phyloP scores from a whole-genome alignment of 2,329 filamentous ascomycete species.

The Stagonosporopsis tanaceti region DNA sequence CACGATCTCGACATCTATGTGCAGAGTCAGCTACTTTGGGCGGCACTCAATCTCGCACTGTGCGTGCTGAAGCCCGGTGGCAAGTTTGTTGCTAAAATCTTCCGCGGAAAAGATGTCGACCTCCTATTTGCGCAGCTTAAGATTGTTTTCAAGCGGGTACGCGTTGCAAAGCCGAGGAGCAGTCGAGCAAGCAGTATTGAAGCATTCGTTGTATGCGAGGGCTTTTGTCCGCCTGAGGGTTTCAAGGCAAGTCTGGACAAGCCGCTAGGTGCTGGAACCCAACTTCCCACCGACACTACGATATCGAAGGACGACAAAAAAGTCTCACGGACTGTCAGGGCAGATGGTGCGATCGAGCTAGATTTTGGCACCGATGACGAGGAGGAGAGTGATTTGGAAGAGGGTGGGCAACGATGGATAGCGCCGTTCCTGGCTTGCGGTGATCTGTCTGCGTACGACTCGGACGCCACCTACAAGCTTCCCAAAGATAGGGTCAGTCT shows the following conservation, averaged over 20 bases:
- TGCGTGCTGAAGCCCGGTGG: slow-evolving; percentile 92
- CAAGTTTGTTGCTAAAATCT: slow-evolving; percentile 98
- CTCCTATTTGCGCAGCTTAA: slow-evolving; percentile 92
- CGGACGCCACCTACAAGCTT: slow-evolving; percentile 90
- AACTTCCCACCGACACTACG: slow-evolving; percentile 53
- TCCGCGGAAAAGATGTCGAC: slow-evolving; percentile 93
- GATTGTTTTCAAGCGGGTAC: slow-evolving; percentile 85
- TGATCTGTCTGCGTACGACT: slow-evolving; percentile 92
- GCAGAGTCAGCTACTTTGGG: slow-evolving; percentile 92
- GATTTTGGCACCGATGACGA: slow-evolving; percentile 55
- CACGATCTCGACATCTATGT: slow-evolving; percentile 99
- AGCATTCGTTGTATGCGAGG: slow-evolving; percentile 93
- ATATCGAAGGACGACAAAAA: slow-evolving; percentile 24
- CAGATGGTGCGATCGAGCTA: slow-evolving; percentile 59
- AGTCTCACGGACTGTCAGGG: slow-evolving; percentile 43
- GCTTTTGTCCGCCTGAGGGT: slow-evolving; percentile 80
- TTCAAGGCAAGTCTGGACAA: slow-evolving; percentile 79
- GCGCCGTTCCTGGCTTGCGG: slow-evolving; percentile 97
- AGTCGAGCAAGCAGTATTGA: slow-evolving; percentile 97
- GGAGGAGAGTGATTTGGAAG: slow-evolving; percentile 49
- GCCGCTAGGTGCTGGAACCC: slow-evolving; percentile 72
- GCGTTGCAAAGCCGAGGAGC: slow-evolving; percentile 91
- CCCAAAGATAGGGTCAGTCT: slow-evolving; percentile 86
- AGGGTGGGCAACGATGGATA: slow-evolving; percentile 75
- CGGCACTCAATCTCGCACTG: slow-evolving; percentile 89